These are phyloP conservation scores for Lecanosticta acicola DNA, from an alignment of 2,329 filamentous ascomycete genomes.

Conservation along the genomic window DNA sequence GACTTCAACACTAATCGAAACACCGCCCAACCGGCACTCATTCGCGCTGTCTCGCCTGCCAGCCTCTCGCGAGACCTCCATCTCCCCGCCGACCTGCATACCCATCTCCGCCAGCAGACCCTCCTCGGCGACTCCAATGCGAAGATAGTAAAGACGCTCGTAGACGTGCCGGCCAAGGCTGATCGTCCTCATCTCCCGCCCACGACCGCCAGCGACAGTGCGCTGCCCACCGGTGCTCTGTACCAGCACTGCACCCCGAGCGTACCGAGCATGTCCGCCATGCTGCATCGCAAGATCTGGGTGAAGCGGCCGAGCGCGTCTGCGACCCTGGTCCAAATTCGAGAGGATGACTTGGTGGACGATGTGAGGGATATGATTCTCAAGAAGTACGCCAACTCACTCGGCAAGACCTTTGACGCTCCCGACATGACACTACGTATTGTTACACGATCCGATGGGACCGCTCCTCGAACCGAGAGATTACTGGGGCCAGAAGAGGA, in stretches of 20 bases:
- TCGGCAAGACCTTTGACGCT: conserved; percentile 82
- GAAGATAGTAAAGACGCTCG: conserved; percentile 47
- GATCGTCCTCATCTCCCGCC: background rate
- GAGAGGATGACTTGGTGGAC: conserved; percentile 86
- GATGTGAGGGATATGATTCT: conserved; percentile 90
- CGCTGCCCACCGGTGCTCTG: conserved; percentile 5
- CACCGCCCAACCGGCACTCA: background rate
- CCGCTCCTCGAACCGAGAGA: conserved; percentile 50
- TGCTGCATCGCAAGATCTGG: conserved; percentile 77
- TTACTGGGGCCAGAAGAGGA: conserved; percentile 79
- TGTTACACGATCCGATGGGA: conserved; percentile 50
- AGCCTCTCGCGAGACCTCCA: background rate
- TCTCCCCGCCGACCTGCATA: background rate
- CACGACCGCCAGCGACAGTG: conserved; percentile 7
- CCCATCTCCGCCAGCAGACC: conserved; percentile 38
- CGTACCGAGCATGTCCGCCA: conserved; percentile 16
- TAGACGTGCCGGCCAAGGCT: conserved; percentile 40
- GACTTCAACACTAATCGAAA: background rate
- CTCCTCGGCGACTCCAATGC: conserved; percentile 38
- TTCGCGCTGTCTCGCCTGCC: conserved; percentile 1
- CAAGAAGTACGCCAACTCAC: conserved; percentile 86
- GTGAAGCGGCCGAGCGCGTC: conserved; percentile 82
- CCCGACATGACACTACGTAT: conserved; percentile 83
- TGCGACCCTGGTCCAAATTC: conserved; percentile 77
- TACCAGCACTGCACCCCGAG: conserved; percentile 30